These are phyloP conservation scores for Acephala macrosclerotiorum DNA, from an alignment of 2,329 filamentous ascomycete genomes.

Conservation along the genomic window DNA sequence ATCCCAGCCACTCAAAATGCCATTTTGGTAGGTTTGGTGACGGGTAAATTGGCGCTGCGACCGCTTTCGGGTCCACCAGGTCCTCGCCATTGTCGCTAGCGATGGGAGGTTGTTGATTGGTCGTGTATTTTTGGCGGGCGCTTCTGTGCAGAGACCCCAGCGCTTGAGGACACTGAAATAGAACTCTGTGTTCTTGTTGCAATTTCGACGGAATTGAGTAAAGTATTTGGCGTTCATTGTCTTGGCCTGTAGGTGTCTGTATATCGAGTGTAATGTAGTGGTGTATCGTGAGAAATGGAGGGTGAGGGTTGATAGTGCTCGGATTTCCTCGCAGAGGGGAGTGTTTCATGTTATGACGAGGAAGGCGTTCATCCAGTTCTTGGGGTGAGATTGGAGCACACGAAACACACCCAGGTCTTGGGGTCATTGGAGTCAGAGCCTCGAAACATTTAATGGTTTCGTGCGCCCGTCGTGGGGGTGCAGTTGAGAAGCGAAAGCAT, in stretches of 20 bases:
- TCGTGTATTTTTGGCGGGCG: slow-evolving; percentile 3
- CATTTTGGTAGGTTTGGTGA: background rate
- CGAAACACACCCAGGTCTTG: background rate
- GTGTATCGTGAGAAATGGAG: background rate
- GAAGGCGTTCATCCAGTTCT: background rate
- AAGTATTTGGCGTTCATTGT: background rate
- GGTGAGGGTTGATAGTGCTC: background rate
- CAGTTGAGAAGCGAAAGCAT: background rate
- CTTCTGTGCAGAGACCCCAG: background rate
- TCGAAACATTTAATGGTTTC: background rate
- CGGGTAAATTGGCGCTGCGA: background rate
- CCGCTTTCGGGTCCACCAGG: background rate
- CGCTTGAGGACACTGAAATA: background rate
- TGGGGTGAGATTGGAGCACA: slow-evolving; percentile 3
- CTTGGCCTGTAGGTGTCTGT: background rate
- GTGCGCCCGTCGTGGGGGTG: background rate
- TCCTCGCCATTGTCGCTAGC: background rate
- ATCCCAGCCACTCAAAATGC: slow-evolving; percentile 1
- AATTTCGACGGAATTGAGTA: background rate
- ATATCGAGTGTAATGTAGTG: background rate
- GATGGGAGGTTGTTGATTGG: background rate
- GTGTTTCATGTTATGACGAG: background rate
- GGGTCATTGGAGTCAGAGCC: background rate
- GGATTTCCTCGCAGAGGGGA: background rate
- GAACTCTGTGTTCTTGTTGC: background rate